Base-by-base conservation (phyloP, 768 basidiomycete genomes). In the Lactarius sanguifluus region DNA sequence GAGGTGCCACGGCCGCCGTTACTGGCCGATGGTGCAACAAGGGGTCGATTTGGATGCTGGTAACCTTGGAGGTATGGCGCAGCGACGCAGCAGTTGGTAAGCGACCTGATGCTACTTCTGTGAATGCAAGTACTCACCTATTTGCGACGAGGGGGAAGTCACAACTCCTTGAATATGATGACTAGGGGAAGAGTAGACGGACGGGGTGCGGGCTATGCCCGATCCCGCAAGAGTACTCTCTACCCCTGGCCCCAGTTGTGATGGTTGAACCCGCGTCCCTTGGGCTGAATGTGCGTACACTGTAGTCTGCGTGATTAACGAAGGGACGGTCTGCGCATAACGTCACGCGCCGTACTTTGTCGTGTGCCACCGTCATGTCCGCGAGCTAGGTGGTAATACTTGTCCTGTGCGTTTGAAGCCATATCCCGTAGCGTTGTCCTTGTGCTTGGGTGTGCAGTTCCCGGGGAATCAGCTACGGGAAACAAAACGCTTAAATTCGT, bases 401-500 rank as follows among this genome's bases (percentile, higher is more conserved):
- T 1, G 47, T 23, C 12, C 5, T 18, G 40, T 59, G 41, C 1
- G 41, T 59, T 47, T 23, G 45, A n/a, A 12, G 23, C 3, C 40
- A 56, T 57, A 45, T 10, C 30, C 41, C 15, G 8, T n/a, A 32
- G 38, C 2, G 23, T 34, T 50, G 7, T 61, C 20, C n/a, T 61
- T 38, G 47, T 9, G 18, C 3, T 20, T 40, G 45, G 38, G 38
- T 12, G 45, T 61, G 45, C 60, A 28, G n/a, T 66, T 40, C 52
- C 62, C 54, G 58, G 40, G 61, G 41, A 32, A 59, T 32, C 34
- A 45, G 40, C 38, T 34, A 54, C 32, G 38, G n/a, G 28, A 20
- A 18, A n/a, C 8, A 38, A 36, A 43, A 43, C n/a, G 20, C 25
- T 63, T 67, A 59, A 64, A 67, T 58, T 25, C 8, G 34, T 18